These are phyloP conservation scores for Eimeria zaria DNA, from an alignment of 169 alveolate species.

Conservation along the genomic window DNA sequence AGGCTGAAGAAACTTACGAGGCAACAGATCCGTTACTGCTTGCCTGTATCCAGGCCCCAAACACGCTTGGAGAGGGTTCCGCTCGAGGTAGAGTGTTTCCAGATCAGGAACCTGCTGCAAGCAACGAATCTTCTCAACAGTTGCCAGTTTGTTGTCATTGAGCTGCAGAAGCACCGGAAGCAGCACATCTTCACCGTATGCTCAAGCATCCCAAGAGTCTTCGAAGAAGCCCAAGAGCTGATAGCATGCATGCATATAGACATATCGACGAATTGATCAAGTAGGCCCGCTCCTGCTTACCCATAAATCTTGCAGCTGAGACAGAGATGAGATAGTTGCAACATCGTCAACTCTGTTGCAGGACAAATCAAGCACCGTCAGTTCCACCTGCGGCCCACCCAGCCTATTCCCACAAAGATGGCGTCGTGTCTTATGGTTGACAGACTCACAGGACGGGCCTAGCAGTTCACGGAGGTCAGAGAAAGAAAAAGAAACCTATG, in stretches of 20 bases:
- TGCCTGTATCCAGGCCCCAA: conserved; percentile 89
- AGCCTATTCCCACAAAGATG: background rate
- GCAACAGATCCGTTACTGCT: conserved; percentile 83
- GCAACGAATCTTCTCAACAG: conserved; percentile 76
- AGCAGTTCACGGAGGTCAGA: background rate
- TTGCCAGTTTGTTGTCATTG: conserved; percentile 86
- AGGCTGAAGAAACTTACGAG: conserved; percentile 77
- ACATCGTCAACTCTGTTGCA: conserved; percentile 83
- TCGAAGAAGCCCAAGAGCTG: background rate
- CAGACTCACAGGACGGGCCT: background rate
- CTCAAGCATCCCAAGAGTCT: background rate
- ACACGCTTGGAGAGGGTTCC: conserved; percentile 87
- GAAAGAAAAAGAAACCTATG: background rate
- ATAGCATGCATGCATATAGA: background rate
- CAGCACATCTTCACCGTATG: background rate
- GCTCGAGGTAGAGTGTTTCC: conserved; percentile 88
- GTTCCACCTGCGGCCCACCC: conserved; percentile 58
- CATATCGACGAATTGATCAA: background rate
- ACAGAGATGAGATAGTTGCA: conserved; percentile 79
- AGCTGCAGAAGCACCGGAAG: conserved; percentile 78
- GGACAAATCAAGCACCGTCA: conserved; percentile 87
- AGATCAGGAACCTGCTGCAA: conserved; percentile 71
- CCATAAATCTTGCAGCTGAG: conserved; percentile 88
- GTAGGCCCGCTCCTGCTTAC: conserved; percentile 72
- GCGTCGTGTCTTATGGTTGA: background rate